These are phyloP conservation scores for Mycena vitilis DNA, from an alignment of 768 basidiomycete genomes.

Conservation along the genomic window DNA sequence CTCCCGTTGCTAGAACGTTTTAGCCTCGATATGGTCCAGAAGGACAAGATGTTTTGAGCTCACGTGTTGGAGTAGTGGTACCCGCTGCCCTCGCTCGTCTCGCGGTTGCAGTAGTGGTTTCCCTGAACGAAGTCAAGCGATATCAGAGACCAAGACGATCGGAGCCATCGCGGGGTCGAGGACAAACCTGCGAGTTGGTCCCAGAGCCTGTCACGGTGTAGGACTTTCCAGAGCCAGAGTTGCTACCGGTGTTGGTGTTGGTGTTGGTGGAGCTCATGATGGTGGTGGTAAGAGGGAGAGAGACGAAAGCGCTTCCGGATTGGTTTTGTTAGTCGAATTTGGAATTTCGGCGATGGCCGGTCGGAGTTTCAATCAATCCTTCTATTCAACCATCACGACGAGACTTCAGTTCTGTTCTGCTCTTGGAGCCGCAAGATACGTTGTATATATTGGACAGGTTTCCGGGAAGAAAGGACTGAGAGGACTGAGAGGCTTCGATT, in stretches of 20 bases:
- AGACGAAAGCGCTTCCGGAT: conserved; percentile 7
- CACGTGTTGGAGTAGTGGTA: conserved; percentile 76
- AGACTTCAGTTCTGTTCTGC: too few relatives aligned
- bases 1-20: conserved; percentile 55
- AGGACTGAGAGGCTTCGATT: too few relatives aligned
- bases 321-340: not conserved
- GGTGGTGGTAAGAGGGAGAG: conserved; percentile 6
- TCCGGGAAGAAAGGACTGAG: too few relatives aligned
- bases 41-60: conserved; percentile 27
- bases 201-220: conserved; percentile 49
- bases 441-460: too few relatives aligned
- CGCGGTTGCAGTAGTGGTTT: conserved; percentile 70
- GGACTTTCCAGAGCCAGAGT: conserved; percentile 14
- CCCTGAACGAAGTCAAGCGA: conserved; percentile 50
- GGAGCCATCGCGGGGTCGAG: not conserved
- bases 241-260: conserved; percentile 7
- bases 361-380: not conserved
- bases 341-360: conserved; percentile 6
- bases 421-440: too few relatives aligned
- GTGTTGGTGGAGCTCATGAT: conserved; percentile 18
- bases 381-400: not conserved
- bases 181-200: conserved; percentile 62
- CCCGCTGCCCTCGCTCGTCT: conserved; percentile 55
- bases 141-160: not conserved
- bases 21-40: too few relatives aligned